phyloP scores from a whole-genome alignment of 805 yeast species.

The Ogataea naganishii region DNA sequence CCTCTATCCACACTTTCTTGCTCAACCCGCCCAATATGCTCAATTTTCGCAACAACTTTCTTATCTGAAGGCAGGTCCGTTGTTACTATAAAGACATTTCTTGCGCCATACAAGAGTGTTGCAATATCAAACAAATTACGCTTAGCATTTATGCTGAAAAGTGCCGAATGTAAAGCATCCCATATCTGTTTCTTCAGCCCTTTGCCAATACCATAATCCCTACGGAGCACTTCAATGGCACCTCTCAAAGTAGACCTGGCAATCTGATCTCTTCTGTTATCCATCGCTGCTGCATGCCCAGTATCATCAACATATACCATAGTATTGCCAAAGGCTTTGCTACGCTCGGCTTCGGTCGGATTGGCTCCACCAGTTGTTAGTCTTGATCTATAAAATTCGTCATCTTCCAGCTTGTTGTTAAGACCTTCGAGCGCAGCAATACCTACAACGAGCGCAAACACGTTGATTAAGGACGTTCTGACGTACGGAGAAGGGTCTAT shows the following conservation, averaged over 20 bases:
- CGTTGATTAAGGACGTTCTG: slow-evolving; percentile 37
- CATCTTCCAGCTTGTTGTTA: slow-evolving; percentile 51
- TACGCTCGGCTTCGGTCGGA: slow-evolving; percentile 2
- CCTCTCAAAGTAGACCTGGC: slow-evolving; percentile 61
- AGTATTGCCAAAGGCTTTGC: slow-evolving; percentile 13
- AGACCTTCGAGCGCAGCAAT: slow-evolving; percentile 59
- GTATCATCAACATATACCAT: slow-evolving; percentile 54
- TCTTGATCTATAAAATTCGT: slow-evolving; percentile 35
- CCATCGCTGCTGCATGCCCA: slow-evolving; percentile 31
- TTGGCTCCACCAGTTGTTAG: slow-evolving; percentile 5
- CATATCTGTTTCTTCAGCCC: slow-evolving; percentile 59
- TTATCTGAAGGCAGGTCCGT: slow-evolving; percentile 62
- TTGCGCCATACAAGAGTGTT: slow-evolving; percentile 55
- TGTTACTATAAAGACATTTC: slow-evolving; percentile 51
- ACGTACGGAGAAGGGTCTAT: slow-evolving; percentile 49
- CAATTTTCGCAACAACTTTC: slow-evolving; percentile 50
- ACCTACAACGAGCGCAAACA: slow-evolving; percentile 47
- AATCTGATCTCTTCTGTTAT: slow-evolving; percentile 50
- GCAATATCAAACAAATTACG: slow-evolving; percentile 57
- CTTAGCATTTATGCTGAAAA: slow-evolving; percentile 49
- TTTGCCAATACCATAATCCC: slow-evolving; percentile 45
- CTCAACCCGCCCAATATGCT: slow-evolving; percentile 12
- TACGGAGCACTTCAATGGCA: slow-evolving; percentile 53
- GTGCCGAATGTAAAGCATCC: slow-evolving; percentile 57
- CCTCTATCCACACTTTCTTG: slow-evolving; percentile 3